Conservation (phyloP, 75 land plant genomes). For the Picea glauca region DNA sequence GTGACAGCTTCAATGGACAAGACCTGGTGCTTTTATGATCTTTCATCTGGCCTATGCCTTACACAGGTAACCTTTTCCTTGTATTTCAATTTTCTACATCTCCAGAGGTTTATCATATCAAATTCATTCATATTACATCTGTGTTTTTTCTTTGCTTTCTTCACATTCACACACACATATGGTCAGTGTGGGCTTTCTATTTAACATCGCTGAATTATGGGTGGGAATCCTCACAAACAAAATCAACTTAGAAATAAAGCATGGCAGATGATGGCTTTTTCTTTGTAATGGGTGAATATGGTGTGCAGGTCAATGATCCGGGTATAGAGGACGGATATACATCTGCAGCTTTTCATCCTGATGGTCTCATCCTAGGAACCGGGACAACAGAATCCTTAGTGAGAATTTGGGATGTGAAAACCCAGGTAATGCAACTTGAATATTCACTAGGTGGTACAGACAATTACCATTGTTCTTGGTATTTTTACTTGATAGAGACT, state of each 20-base stretch:
- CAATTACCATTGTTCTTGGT: neutral
- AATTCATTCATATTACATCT: constrained; percentile 2
- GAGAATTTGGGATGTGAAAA: constrained; percentile 97
- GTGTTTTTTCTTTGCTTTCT: neutral
- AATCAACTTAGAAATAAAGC: no score
- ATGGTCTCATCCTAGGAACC: constrained; percentile 98
- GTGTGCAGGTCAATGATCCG: constrained; percentile 70
- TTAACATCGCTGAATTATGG: no score
- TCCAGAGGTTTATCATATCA: neutral
- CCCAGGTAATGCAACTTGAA: constrained; percentile 53
- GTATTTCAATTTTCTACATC: neutral
- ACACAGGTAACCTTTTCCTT: constrained; percentile 53
- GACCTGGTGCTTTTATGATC: constrained; percentile 97
- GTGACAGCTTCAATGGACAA: constrained; percentile 91
- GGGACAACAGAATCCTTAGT: constrained; percentile 92
- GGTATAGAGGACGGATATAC: constrained; percentile 79
- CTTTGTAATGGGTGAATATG: neutral
- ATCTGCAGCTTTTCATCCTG: constrained; percentile 97
- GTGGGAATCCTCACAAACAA: no score
- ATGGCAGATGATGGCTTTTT: no score
- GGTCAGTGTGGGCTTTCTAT: no score
- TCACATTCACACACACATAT: neutral
- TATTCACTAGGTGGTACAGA: neutral
- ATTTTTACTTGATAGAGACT: neutral
- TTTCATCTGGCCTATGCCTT: constrained; percentile 72